Evolutionary conservation across 805 yeast genomes (phyloP), one percentile per base, ranked within the genome.

Genomic region (Hermanozyma aechmeae): DNA sequence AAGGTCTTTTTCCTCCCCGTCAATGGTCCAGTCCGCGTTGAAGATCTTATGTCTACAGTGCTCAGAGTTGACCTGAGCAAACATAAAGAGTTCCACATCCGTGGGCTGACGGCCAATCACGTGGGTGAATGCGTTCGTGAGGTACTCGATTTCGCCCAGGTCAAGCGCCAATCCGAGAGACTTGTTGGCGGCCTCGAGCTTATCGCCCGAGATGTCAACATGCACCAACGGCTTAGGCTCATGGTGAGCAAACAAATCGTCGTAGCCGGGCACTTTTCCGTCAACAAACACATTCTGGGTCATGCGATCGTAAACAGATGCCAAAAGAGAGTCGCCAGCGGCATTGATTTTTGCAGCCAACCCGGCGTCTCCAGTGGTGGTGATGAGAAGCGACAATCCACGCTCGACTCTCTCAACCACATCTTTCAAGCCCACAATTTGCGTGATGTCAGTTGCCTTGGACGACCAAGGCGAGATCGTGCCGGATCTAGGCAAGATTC

Each of bases 401-500:
- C 98, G 76, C 64, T 92, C 99, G 33, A 92, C 77, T 46, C 97
- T 73, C 48, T 75, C 83, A 27, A 92, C 66, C 36, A 68, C 71
- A 13, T 68, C 65, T 22, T 65, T 71, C 36, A 92, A 68, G 7
- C 96, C 96, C 60, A 95, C 84, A 32, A 83, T 94, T 32, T 77
- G 73, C 29, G 87, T 72, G 42, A 92, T 92, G 58, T 92, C 89
- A 23, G 98, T 87, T 16, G 99, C 99, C 61, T 92, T 92, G 10
- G 97, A 87, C 7, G 96, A 84, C 99, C 99, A 92, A 19, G 98
- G 97, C 15, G 97, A 87, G 41, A 92, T 89, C 9, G 98, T 92
- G 37, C 98, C 98, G 6, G 86, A 65, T 55, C 97, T 75, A 25
- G 99, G 98, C 29, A 86, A 66, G 29, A 92, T 68, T 51, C 94